Evolutionary conservation across 306 rosid genomes (phyloP).

Genomic region (Quercus cerris): DNA sequence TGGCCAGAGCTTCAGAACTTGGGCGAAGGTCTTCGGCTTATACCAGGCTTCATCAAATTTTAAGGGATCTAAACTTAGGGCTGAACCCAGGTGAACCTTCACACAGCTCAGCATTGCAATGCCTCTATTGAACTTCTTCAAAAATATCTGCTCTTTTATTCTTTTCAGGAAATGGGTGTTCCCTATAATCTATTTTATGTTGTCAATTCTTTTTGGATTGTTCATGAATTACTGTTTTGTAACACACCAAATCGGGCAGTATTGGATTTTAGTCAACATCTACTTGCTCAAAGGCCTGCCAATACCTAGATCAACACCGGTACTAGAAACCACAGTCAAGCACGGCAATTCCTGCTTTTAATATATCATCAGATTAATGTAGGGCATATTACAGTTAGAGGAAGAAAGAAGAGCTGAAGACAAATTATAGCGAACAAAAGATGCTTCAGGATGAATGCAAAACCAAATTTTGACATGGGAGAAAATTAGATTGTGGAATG

Average conservation of each 20-base stretch:
- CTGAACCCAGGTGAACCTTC: not conserved
- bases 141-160: not conserved
- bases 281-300: not conserved
- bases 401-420: not conserved
- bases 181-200: not conserved
- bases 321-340: not conserved
- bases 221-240: not conserved
- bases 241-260: not conserved
- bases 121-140: not conserved
- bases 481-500: not conserved
- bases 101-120: not conserved
- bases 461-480: not conserved
- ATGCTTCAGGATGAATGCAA: not conserved
- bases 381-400: not conserved
- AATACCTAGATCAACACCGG: not conserved
- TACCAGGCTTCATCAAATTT: not conserved
- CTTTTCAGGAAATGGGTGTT: not conserved
- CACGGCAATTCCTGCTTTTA: not conserved
- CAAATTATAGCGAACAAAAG: not conserved
- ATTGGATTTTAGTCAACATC: not conserved
- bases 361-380: not conserved
- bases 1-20: not conserved
- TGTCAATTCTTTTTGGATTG: not conserved
- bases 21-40: not conserved
- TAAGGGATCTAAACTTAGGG: not conserved